Base-by-base conservation (phyloP, 73 alveolate genomes). In the Chromera velia region DNA sequence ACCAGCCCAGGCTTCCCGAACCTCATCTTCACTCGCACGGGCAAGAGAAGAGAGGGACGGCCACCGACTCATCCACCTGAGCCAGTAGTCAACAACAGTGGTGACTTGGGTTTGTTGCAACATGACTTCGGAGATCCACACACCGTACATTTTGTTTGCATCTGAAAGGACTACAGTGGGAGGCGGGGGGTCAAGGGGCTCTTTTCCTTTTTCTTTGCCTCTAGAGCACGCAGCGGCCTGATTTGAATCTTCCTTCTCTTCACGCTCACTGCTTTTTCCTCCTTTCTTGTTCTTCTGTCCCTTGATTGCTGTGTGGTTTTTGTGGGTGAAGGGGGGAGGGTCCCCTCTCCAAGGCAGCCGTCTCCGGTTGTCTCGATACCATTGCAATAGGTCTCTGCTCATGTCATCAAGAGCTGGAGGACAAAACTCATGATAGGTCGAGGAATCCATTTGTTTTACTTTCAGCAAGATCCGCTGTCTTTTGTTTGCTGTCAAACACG, bases 41-140 rank as follows among this genome's bases (percentile, higher is more conserved):
- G 80, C 80, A 24, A 55, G 30, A 0, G 47, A 48, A 0, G 45
- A 28, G 24, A 70, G 10, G n/a, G 70, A 48, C 10, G 86, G 86
- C 45, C 69, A 80, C 1, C 34, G 74, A 17, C 34, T 28, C 86
- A 80, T 80, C 86, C 86, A 80, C 9, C 68, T 68, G 18, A 75
- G 71, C 86, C 86, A 80, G 62, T 40, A 80, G 24, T 67, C 80
- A 45, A 80, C 55, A 0, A 80, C 86, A 29, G 55, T 72, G 34
- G 45, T 80, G 26, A 80, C 86, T 34, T 80, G 86, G 1, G 86
- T 80, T 29, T 80, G 86, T 28, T 80, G 86, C 48, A 80, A 68
- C 86, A 80, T 80, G 22, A 80, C 86, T 30, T 80, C 86, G 7
- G 86, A 80, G 18, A 80, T 74, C 86, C 86, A 80, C 13, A 70